These are phyloP conservation scores for Tripidium arundinaceum DNA, from an alignment of 202 grass and related monocot genomes.

Conservation along the genomic window DNA sequence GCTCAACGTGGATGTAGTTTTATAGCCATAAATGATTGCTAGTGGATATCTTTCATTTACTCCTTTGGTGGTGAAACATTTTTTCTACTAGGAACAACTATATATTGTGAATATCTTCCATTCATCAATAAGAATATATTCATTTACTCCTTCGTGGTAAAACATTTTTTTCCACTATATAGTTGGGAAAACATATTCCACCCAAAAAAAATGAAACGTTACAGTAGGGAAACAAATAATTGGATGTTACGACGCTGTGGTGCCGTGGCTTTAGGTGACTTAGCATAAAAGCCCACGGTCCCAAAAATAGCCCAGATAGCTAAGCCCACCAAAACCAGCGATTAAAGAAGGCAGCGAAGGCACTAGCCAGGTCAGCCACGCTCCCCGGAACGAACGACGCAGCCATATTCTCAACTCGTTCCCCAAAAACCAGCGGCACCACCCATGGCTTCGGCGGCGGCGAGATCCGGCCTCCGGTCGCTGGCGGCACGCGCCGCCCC, in stretches of 20 bases:
- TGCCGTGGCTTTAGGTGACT: neutral
- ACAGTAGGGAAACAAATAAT: neutral
- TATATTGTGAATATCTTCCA: no score
- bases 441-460: conserved; percentile 67
- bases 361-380: neutral
- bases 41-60: no score
- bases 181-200: no score
- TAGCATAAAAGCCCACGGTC: neutral
- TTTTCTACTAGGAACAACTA: no score
- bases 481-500: conserved; percentile 45
- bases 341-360: neutral
- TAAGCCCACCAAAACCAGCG: neutral
- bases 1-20: no score
- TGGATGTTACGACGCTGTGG: no score
- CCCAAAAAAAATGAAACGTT: no score
- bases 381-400: neutral
- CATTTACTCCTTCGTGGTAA: no score
- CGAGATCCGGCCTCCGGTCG: conserved; percentile 74
- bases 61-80: no score
- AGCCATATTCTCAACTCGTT: neutral
- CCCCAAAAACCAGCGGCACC: conserved; percentile 11
- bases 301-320: neutral
- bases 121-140: no score
- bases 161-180: neutral
- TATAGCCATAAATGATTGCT: no score